Evolutionary conservation across 257 asterid genomes (phyloP).

Genomic region (Coffea canephora): DNA sequence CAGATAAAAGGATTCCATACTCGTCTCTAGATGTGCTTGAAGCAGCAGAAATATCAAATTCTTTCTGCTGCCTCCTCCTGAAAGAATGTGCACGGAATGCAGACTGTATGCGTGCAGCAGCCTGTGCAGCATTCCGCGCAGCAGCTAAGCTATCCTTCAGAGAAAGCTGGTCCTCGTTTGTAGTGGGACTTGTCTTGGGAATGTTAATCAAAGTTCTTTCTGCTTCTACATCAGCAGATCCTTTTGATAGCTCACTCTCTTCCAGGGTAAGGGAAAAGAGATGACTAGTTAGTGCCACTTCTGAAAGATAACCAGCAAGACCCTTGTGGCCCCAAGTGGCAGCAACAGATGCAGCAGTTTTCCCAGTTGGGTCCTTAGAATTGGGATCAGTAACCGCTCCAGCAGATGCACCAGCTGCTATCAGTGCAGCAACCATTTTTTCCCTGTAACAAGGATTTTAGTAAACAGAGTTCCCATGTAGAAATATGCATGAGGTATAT

Average conservation of each 20-base stretch:
- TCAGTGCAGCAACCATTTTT: constrained; percentile 91
- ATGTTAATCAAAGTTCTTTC: constrained; percentile 61
- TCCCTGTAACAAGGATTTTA: constrained; percentile 55
- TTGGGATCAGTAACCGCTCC: constrained; percentile 95
- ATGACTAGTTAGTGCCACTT: constrained; percentile 77
- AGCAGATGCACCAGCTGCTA: constrained; percentile 91
- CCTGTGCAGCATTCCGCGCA: constrained; percentile 78
- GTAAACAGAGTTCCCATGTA: neutral
- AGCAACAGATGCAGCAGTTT: constrained; percentile 85
- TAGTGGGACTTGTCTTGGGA: constrained; percentile 33
- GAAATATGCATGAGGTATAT: neutral
- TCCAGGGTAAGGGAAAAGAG: constrained; percentile 75
- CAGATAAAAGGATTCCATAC: constrained; percentile 37
- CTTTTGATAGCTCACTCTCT: constrained; percentile 77
- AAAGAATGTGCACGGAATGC: constrained; percentile 98
- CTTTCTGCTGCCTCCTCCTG: constrained; percentile 66
- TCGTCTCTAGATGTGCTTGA: constrained; percentile 44
- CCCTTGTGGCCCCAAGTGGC: constrained; percentile 71
- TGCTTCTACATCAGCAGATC: constrained; percentile 78
- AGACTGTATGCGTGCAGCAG: constrained; percentile 96
- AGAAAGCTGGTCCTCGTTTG: constrained; percentile 60
- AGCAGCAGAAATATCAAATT: constrained; percentile 26
- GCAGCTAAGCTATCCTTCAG: constrained; percentile 76
- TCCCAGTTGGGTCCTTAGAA: constrained; percentile 66
- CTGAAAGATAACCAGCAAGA: constrained; percentile 96